phyloP scores from a whole-genome alignment of 2,329 filamentous ascomycete species.

The Monosporascus sp. region DNA sequence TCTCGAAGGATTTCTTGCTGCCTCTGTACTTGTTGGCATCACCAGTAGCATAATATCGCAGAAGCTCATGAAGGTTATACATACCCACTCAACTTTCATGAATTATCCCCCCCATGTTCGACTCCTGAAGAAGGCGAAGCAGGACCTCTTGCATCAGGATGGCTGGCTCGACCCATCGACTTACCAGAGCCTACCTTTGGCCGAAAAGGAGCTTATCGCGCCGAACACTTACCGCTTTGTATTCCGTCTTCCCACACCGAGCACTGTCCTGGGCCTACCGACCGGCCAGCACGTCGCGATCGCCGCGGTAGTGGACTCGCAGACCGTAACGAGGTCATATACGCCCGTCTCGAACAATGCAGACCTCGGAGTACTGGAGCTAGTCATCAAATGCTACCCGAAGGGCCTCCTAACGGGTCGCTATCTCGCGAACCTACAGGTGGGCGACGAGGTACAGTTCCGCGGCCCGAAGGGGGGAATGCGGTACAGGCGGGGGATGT shows the following conservation, averaged over 20 bases:
- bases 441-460: slow-evolving; percentile 47
- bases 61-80: slow-evolving; percentile 27
- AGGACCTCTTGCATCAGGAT: slow-evolving; percentile 33
- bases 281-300: slow-evolving; percentile 54
- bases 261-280: slow-evolving; percentile 47
- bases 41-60: slow-evolving; percentile 25
- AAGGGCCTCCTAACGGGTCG: slow-evolving; percentile 45
- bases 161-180: slow-evolving; percentile 47
- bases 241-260: slow-evolving; percentile 41
- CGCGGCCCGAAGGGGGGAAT: slow-evolving; percentile 54
- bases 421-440: slow-evolving; percentile 41
- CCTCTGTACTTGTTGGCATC: slow-evolving; percentile 28
- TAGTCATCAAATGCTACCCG: slow-evolving; percentile 48
- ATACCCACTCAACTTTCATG: slow-evolving; percentile 27
- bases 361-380: slow-evolving; percentile 43
- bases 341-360: slow-evolving; percentile 48
- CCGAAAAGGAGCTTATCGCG: slow-evolving; percentile 33
- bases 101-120: slow-evolving; percentile 36
- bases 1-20: slow-evolving; percentile 32
- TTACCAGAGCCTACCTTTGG: slow-evolving; percentile 43
- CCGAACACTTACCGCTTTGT: slow-evolving; percentile 42
- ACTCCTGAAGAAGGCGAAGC: slow-evolving; percentile 30
- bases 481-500: slow-evolving; percentile 40
- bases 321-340: slow-evolving; percentile 46
- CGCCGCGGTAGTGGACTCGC: slow-evolving; percentile 40